These are phyloP conservation scores for Choanephora cucurbitarum DNA, from an alignment of 371 early-diverging fungal genomes.

Conservation along the genomic window DNA sequence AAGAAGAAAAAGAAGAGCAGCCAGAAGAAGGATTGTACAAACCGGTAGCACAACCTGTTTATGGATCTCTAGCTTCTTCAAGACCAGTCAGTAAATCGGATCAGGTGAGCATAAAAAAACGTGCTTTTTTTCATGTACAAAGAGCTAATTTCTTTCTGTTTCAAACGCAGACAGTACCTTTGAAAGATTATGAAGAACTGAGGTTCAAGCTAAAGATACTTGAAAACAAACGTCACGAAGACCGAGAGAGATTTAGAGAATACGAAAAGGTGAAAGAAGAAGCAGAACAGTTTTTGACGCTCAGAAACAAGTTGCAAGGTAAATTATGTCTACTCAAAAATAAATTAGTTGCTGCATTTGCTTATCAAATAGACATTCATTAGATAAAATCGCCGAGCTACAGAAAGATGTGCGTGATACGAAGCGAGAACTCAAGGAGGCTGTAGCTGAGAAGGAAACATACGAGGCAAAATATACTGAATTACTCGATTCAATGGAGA, in stretches of 20 bases:
- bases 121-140: not conserved
- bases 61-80: slow-evolving; percentile 33
- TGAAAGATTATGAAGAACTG: slow-evolving; percentile 82
- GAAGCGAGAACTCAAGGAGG: slow-evolving; percentile 60
- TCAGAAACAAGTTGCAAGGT: slow-evolving; percentile 71
- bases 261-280: slow-evolving; percentile 76
- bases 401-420: slow-evolving; percentile 74
- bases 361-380: not conserved
- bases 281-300: slow-evolving; percentile 69
- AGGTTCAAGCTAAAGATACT: slow-evolving; percentile 77
- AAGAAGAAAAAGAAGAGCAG: slow-evolving; percentile 7
- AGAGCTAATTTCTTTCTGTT: not conserved
- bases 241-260: slow-evolving; percentile 72
- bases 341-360: too few species aligned
- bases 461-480: slow-evolving; percentile 73
- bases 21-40: slow-evolving; percentile 12
- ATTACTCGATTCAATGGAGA: slow-evolving; percentile 77
- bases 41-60: slow-evolving; percentile 24
- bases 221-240: slow-evolving; percentile 82
- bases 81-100: slow-evolving; percentile 43
- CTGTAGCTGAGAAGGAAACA: slow-evolving; percentile 57
- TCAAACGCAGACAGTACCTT: slow-evolving; percentile 45
- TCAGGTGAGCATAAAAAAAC: slow-evolving; percentile 17
- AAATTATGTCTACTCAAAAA: slow-evolving; percentile 1
- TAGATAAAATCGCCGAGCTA: slow-evolving; percentile 66